Percentiles rank a stretch among this genome's conserved stretches.
phyloP scores from a whole-genome alignment of 1,139 yeast species.

The Yamadazyma epiphylla region DNA sequence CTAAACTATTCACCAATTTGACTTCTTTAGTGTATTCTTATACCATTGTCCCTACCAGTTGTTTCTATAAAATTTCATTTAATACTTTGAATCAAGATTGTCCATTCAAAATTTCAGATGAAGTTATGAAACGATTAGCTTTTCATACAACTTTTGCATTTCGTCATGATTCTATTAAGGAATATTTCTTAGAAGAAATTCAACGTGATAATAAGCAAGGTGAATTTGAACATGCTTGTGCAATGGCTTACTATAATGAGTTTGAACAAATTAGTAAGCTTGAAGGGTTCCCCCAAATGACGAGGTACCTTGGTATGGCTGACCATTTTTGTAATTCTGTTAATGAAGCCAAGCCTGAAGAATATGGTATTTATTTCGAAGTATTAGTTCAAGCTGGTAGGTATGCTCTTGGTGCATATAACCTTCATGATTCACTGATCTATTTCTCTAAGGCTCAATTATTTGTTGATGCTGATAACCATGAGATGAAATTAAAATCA shows the following conservation, averaged over 20 bases:
- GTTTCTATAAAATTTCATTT: constrained; percentile 49
- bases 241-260: constrained; percentile 34
- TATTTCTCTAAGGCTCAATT: constrained; percentile 28
- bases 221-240: constrained; percentile 38
- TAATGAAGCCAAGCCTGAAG: constrained; percentile 22
- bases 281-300: constrained; percentile 12
- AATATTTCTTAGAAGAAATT: constrained; percentile 22
- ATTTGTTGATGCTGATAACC: constrained; percentile 19
- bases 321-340: constrained; percentile 29
- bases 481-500: constrained; percentile 19
- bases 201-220: constrained; percentile 22
- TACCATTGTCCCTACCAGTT: constrained; percentile 36
- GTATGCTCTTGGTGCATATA: constrained; percentile 32
- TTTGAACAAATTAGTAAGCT: constrained; percentile 13
- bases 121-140: constrained; percentile 35
- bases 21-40: constrained; percentile 31
- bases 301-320: constrained; percentile 30
- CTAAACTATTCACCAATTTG: constrained; percentile 22
- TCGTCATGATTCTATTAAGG: constrained; percentile 35
- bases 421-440: constrained; percentile 24
- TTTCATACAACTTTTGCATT: constrained; percentile 28
- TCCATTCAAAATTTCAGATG: constrained; percentile 36
- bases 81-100: constrained; percentile 19
- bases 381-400: constrained; percentile 36
- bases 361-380: constrained; percentile 23